These are phyloP conservation scores for Cladophialophora yegresii DNA, from an alignment of 2,329 filamentous ascomycete species.

Conservation along the genomic window DNA sequence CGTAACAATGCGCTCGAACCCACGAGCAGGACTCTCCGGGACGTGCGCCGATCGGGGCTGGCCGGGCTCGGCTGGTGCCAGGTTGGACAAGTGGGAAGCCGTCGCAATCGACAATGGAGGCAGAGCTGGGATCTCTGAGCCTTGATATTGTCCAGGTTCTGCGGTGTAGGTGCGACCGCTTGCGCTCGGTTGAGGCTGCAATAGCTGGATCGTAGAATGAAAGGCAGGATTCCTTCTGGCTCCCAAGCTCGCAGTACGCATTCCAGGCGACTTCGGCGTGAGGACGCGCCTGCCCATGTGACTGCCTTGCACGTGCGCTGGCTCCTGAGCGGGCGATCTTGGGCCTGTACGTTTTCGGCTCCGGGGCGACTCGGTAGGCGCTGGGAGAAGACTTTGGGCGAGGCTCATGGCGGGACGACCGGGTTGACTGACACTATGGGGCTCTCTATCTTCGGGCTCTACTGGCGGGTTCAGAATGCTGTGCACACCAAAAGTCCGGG, in stretches of 20 bases:
- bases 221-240: constrained; percentile 45
- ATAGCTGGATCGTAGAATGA: constrained; percentile 53
- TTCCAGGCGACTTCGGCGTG: constrained; percentile 59
- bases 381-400: constrained; percentile 21
- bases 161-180: constrained; percentile 47
- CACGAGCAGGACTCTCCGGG: constrained; percentile 20
- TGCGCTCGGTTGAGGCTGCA: constrained; percentile 51
- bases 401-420: constrained; percentile 19
- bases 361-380: constrained; percentile 39
- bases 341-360: constrained; percentile 34
- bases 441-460: constrained; percentile 21
- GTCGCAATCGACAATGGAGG: constrained; percentile 47
- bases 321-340: constrained; percentile 28
- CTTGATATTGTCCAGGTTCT: constrained; percentile 44
- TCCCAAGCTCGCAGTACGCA: constrained; percentile 56
- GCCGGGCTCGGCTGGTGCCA: constrained; percentile 14
- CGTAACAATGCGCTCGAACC: constrained; percentile 5
- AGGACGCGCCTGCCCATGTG: constrained; percentile 51
- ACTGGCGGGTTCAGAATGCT: constrained; percentile 52
- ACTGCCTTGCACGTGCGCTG: constrained; percentile 12
- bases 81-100: constrained; percentile 13
- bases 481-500: constrained; percentile 46
- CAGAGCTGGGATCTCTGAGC: constrained; percentile 49
- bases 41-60: constrained; percentile 24
- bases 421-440: constrained; percentile 8